Evolutionary conservation across 2,329 filamentous ascomycete species (phyloP).

Genomic region (Rhynchosporium agropyri): DNA sequence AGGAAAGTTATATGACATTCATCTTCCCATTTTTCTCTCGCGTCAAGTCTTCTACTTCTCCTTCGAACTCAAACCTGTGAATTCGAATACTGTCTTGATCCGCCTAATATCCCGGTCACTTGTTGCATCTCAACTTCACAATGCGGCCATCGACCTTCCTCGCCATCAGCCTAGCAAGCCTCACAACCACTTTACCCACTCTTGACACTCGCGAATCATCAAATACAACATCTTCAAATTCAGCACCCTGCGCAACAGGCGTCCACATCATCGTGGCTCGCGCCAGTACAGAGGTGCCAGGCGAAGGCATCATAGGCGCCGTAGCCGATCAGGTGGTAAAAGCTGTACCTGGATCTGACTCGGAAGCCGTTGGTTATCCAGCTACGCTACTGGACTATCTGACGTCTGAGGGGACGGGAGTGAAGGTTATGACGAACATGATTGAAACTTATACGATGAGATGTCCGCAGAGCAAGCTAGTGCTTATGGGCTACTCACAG

Average conservation of each 20-base stretch:
- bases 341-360: slow-evolving; percentile 42
- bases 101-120: neutral
- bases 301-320: slow-evolving; percentile 42
- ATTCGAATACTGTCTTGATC: slow-evolving; percentile 3
- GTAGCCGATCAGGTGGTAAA: slow-evolving; percentile 42
- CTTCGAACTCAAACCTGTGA: neutral
- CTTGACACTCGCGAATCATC: slow-evolving; percentile 2
- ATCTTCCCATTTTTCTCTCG: neutral
- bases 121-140: neutral
- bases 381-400: slow-evolving; percentile 39
- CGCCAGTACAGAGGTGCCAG: slow-evolving; percentile 42
- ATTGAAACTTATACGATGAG: slow-evolving; percentile 41
- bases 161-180: neutral
- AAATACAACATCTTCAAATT: slow-evolving; percentile 10
- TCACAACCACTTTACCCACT: neutral
- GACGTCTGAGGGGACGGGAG: slow-evolving; percentile 40
- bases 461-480: slow-evolving; percentile 40
- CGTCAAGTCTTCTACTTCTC: neutral
- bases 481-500: slow-evolving; percentile 45
- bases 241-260: slow-evolving; percentile 19
- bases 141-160: slow-evolving; percentile 2
- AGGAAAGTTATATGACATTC: neutral
- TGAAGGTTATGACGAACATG: slow-evolving; percentile 40
- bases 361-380: slow-evolving; percentile 43
- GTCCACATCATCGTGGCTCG: slow-evolving; percentile 45